Evolutionary conservation across 257 asterid species (phyloP), one percentile per base, ranked within the genome.

Genomic region (Penstemon davidsonii): DNA sequence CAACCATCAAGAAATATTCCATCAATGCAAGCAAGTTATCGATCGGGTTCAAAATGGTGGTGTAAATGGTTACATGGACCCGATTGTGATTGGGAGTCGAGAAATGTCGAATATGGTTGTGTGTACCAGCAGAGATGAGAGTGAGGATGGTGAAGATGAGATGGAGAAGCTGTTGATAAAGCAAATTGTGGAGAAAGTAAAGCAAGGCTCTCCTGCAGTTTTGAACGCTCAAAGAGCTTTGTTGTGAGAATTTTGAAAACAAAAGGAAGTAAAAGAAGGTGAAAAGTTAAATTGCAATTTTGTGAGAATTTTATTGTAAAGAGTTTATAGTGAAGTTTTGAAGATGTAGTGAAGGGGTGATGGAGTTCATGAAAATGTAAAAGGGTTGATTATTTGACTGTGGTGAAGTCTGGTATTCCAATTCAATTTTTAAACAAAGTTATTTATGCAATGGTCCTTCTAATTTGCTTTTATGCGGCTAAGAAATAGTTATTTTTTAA

Each of bases 141-240:
- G 67, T 44, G 83, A 70, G 15, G 83, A 64, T n/a, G 84, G 71
- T 52, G 67, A 74, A 15, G 87, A 90, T 75, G 99, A 91, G 78
- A 83, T 85, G 88, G 99, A 90, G 79, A 84, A 79, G 84, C 66
- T 88, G 73, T 76, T 93, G 82, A 87, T 93, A 65, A 78, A 77
- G 81, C 96, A 88, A 62, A 80, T 93, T 51, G 90, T 90, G 13
- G 96, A 90, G 84, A 81, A 80, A 82, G 96, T 96, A 25, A 84
- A 80, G 69, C 88, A 88, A 77, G 95, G 99, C n/a, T 90, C 96
- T 54, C 92, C 99, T 78, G 96, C 85, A 55, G 82, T 87, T 80
- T 75, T 87, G 75, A 84, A 87, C 70, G 97, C 91, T 58, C 87
- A 87, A 57, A 88, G 79, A 64, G 88, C 84, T 50, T 82, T 90